Percentiles rank a stretch among this genome's conserved stretches.
phyloP scores from a whole-genome alignment of 2,329 filamentous ascomycete genomes.

The Thelonectria olida region DNA sequence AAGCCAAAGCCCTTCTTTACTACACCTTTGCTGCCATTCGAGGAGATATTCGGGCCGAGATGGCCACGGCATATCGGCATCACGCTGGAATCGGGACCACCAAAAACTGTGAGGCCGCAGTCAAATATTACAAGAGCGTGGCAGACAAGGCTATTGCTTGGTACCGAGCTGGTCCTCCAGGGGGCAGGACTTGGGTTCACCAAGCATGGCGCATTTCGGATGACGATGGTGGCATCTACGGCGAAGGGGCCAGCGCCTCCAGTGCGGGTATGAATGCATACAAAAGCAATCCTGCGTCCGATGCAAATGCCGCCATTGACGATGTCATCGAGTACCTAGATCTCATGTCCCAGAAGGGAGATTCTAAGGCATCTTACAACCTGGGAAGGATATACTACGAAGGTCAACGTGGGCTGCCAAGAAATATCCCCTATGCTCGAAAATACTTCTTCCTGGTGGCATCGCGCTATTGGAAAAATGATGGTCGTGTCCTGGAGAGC shows the following conservation, averaged over 20 bases:
- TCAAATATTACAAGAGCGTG: slow-evolving; percentile 89
- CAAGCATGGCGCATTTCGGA: slow-evolving; percentile 90
- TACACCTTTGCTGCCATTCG: slow-evolving; percentile 91
- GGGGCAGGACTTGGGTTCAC: slow-evolving; percentile 79
- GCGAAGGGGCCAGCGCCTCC: slow-evolving; percentile 89
- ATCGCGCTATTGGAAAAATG: slow-evolving; percentile 81
- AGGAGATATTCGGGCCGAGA: slow-evolving; percentile 86
- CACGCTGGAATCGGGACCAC: slow-evolving; percentile 86
- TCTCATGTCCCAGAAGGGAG: slow-evolving; percentile 88
- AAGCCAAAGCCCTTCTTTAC: slow-evolving; percentile 91
- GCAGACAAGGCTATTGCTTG: slow-evolving; percentile 92
- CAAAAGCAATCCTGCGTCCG: slow-evolving; percentile 76
- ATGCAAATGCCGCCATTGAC: slow-evolving; percentile 86
- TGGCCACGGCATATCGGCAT: slow-evolving; percentile 91
- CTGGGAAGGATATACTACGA: slow-evolving; percentile 90
- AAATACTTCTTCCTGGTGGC: slow-evolving; percentile 85
- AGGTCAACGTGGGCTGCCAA: slow-evolving; percentile 77
- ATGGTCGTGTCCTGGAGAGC: slow-evolving; percentile 78
- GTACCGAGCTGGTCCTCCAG: slow-evolving; percentile 89
- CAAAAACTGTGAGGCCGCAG: slow-evolving; percentile 85
- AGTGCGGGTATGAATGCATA: slow-evolving; percentile 87
- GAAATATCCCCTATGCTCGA: slow-evolving; percentile 77
- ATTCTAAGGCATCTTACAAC: slow-evolving; percentile 86
- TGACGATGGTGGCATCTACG: slow-evolving; percentile 90
- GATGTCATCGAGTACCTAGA: slow-evolving; percentile 96